Conservation (phyloP, 495 filamentous ascomycete species). For the Penicillium parvum region DNA sequence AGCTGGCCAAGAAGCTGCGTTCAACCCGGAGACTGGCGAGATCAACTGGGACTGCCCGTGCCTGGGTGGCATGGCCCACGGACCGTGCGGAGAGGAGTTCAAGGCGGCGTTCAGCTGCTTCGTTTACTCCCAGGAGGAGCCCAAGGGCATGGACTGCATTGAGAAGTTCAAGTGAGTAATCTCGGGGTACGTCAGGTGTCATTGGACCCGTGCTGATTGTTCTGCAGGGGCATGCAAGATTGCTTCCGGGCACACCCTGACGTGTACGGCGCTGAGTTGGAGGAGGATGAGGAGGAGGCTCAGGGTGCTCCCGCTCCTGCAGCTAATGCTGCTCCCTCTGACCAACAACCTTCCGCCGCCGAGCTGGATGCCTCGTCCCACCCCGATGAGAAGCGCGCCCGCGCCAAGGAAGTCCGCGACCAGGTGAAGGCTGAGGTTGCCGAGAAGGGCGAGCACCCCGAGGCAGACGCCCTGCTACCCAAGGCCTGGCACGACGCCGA, state of each 20-base stretch:
- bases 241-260: slow-evolving; percentile 93
- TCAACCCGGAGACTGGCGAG: slow-evolving; percentile 97
- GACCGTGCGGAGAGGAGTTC: slow-evolving; percentile 94
- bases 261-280: slow-evolving; percentile 84
- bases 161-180: slow-evolving; percentile 84
- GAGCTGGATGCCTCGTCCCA: slow-evolving; percentile 17
- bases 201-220: slow-evolving; percentile 4
- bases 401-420: slow-evolving; percentile 21
- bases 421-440: slow-evolving; percentile 21
- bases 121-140: slow-evolving; percentile 86
- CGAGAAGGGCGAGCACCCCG: slow-evolving; percentile 25
- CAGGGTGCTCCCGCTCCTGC: too few relatives aligned
- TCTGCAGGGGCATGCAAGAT: slow-evolving; percentile 81
- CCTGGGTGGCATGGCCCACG: slow-evolving; percentile 94
- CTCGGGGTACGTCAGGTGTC: neutral
- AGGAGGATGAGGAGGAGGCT: slow-evolving; percentile 60
- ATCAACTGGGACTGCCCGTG: slow-evolving; percentile 99
- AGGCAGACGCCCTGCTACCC: slow-evolving; percentile 44
- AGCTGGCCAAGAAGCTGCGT: slow-evolving; percentile 80
- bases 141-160: slow-evolving; percentile 98
- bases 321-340: slow-evolving; percentile 14
- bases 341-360: slow-evolving; percentile 10
- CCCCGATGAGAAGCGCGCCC: slow-evolving; percentile 25
- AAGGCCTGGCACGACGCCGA: slow-evolving; percentile 50
- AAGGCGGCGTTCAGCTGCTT: slow-evolving; percentile 95